Base-by-base conservation (phyloP, 495 filamentous ascomycete species). In the Jackrogersella multiformis region DNA sequence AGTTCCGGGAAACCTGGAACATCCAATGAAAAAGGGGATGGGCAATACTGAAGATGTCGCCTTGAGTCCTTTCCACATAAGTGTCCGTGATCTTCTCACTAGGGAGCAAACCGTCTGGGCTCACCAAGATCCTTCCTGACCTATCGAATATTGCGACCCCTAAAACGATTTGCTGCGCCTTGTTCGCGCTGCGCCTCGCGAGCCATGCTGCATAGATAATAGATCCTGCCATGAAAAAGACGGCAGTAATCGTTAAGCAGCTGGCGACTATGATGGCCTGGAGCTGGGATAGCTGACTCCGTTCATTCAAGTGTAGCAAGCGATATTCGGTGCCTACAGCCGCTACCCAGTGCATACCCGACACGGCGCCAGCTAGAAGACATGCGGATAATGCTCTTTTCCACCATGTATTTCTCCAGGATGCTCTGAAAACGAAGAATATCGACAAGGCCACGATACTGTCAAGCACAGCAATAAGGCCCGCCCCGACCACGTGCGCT, bases 11-110 rank as follows among this genome's bases (percentile, higher is more conserved):
- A 10, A 91, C 90, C 56, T 90, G 85, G 73, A 91, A 96, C 45
- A 93, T 85, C 93, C 93, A 97, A 26, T 93, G 87, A 74, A 95
- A 97, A 9, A 92, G 87, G 2, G 90, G 87, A 71, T 97, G 92
- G 12, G 85, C 84, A 38, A 88, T 87, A 32, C 87, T 87, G 68
- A 97, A 92, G 26, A 87, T 84, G 51, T 96, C 92, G 54, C 91
- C 85, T 62, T 90, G 89, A 2, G 86, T 88, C 84, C 80, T 83
- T 75, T 92, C 90, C 39, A 92, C 75, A 68, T 91, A 96, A 21
- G 89, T 84, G 62, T 89, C 88, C 0, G 92, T 94, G 56, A 97
- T 90, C 73, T 93, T 91, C 56, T 85, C 85, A 39, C 81, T 89
- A 0, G 93, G 93, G n/a, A 97, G 76, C n/a, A 88, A 76, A 1